A percentile compares a stretch with the other conserved stretches of the same genome.
Evolutionary conservation across 306 rosid genomes (phyloP).

Genomic region (Chamaecrista fasciculata): DNA sequence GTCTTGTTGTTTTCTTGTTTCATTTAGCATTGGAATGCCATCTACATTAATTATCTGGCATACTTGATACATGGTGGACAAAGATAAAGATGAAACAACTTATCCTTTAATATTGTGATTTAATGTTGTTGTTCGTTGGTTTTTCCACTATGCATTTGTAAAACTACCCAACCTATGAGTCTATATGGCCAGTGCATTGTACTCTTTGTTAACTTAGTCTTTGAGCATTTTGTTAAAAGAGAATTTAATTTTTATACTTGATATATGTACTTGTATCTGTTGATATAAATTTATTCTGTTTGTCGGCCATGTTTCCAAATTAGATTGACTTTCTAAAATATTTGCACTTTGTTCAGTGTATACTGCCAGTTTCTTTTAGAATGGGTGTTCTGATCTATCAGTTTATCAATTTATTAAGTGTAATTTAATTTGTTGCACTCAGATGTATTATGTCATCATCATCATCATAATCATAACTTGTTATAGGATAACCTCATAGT

Average conservation of each 20-base stretch:
- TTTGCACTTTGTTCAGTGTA: not conserved
- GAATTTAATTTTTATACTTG: not conserved
- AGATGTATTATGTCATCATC: not conserved
- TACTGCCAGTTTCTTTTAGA: constrained; percentile 11
- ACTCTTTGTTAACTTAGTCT: not conserved
- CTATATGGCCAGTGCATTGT: not conserved
- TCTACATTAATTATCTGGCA: not conserved
- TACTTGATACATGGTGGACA: constrained; percentile 10
- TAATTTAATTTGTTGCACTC: not conserved
- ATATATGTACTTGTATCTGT: constrained; percentile 2
- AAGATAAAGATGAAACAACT: constrained; percentile 3
- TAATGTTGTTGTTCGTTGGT: not conserved
- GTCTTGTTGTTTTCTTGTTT: not conserved
- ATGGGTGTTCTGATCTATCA: too few species aligned
- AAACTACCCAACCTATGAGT: not conserved
- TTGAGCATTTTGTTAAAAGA: not conserved
- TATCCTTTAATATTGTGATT: not conserved
- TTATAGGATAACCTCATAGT: not conserved
- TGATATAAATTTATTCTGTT: not conserved
- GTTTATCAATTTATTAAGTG: not conserved
- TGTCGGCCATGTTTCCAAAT: not conserved
- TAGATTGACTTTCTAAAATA: not conserved
- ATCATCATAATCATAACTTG: not conserved
- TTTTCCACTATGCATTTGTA: not conserved
- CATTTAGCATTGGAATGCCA: not conserved